These are phyloP conservation scores for Mrakia frigida DNA, from an alignment of 768 basidiomycete species.

Conservation along the genomic window DNA sequence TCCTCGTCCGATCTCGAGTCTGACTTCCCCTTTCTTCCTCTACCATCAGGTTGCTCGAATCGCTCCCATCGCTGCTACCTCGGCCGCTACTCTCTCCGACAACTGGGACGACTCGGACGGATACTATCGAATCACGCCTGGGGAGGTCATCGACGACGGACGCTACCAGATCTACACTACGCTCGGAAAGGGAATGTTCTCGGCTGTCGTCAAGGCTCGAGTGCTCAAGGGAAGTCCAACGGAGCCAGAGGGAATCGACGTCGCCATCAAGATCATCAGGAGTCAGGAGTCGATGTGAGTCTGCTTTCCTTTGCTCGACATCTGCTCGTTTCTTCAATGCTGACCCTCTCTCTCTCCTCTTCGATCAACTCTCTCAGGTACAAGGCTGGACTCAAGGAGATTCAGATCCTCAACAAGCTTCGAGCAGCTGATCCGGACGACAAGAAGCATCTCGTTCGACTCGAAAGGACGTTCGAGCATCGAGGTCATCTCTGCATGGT, in stretches of 20 bases:
- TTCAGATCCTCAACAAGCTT: slow-evolving; percentile 77
- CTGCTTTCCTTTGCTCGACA: neutral
- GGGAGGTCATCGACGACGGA: slow-evolving; percentile 86
- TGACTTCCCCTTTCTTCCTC: neutral
- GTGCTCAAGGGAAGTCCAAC: slow-evolving; percentile 52
- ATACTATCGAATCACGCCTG: slow-evolving; percentile 88
- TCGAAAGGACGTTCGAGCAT: slow-evolving; percentile 93
- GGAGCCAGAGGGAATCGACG: slow-evolving; percentile 61
- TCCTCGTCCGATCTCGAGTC: no score
- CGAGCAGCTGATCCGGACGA: slow-evolving; percentile 88
- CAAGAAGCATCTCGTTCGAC: slow-evolving; percentile 90
- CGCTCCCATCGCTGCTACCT: slow-evolving; percentile 41
- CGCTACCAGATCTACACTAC: slow-evolving; percentile 91
- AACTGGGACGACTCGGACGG: slow-evolving; percentile 91
- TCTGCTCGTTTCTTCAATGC: neutral
- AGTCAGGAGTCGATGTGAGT: slow-evolving; percentile 94
- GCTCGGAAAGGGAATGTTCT: slow-evolving; percentile 99
- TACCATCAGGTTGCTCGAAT: neutral
- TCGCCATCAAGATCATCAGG: slow-evolving; percentile 95
- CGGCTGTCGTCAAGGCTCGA: slow-evolving; percentile 86
- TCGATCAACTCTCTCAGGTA: slow-evolving; percentile 56
- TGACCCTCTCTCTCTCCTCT: neutral
- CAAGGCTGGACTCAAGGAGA: slow-evolving; percentile 89
- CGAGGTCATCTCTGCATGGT: slow-evolving; percentile 94
- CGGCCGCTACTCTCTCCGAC: slow-evolving; percentile 56